Evolutionary conservation across 1,284 basidiomycete genomes (phyloP).

Genomic region (Waitea zeae): DNA sequence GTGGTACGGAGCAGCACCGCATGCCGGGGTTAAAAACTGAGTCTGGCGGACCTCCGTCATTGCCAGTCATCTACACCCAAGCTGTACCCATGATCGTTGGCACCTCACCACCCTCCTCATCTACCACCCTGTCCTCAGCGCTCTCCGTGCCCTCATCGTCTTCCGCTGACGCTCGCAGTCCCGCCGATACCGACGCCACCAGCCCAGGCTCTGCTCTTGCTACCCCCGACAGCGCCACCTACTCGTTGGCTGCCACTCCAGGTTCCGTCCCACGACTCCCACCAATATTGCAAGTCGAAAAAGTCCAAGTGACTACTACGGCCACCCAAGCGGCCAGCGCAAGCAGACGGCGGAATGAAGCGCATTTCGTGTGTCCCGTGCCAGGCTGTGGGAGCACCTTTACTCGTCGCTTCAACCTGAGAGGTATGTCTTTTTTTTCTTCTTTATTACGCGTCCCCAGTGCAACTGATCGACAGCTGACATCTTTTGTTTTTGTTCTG

Average conservation of each 20-base stretch:
- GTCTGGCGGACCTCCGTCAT: too few species aligned
- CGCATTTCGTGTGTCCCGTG: constrained; percentile 84
- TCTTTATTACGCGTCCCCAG: constrained; percentile 6
- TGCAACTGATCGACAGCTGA: constrained; percentile 4
- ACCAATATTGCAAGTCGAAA: constrained; percentile 74
- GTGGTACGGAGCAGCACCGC: too few species aligned
- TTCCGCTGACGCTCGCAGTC: background rate
- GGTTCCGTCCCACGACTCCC: constrained; percentile 48
- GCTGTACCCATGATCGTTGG: background rate
- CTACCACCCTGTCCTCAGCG: background rate
- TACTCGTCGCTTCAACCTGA: constrained; percentile 71
- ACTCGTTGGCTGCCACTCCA: constrained; percentile 15
- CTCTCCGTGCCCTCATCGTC: background rate
- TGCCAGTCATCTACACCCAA: background rate
- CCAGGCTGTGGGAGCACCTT: constrained; percentile 93
- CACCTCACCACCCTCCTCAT: background rate
- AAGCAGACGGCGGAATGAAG: constrained; percentile 78
- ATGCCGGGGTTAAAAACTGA: too few species aligned
- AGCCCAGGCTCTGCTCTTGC: background rate
- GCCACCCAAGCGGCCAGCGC: constrained; percentile 91
- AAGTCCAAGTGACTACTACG: constrained; percentile 84
- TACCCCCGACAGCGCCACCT: constrained; percentile 7
- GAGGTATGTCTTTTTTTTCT: constrained; percentile 30
- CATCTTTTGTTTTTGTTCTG: too few species aligned
- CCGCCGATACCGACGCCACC: background rate